These are phyloP conservation scores for Vigna reflexopilosa DNA, from an alignment of 306 rosid genomes.

Conservation along the genomic window DNA sequence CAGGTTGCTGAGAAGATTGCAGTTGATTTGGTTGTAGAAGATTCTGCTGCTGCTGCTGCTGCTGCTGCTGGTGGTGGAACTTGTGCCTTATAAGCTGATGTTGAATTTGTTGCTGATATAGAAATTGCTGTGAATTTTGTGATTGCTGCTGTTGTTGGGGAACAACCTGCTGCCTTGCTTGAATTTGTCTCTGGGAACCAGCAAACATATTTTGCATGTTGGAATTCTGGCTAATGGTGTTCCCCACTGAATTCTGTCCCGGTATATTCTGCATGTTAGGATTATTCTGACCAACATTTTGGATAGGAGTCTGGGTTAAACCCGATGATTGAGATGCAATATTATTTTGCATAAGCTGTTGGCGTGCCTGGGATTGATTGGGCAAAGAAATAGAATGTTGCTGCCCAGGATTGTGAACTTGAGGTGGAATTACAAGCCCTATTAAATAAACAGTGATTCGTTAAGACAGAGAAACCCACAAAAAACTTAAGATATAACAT, in stretches of 20 bases:
- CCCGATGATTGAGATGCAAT: constrained; percentile 64
- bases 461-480: constrained; percentile 20
- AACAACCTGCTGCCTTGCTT: constrained; percentile 81
- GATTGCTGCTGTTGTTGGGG: constrained; percentile 77
- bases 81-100: constrained; percentile 76
- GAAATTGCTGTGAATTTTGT: constrained; percentile 78
- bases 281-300: constrained; percentile 77
- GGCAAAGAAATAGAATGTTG: constrained; percentile 62
- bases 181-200: constrained; percentile 80
- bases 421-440: constrained; percentile 71
- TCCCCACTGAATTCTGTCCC: constrained; percentile 75
- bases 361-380: constrained; percentile 79
- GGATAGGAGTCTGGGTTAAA: constrained; percentile 67
- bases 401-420: constrained; percentile 75
- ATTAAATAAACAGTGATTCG: constrained; percentile 37
- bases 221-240: constrained; percentile 74
- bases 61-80: constrained; percentile 63
- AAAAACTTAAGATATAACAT: constrained; percentile 6
- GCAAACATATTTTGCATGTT: constrained; percentile 71
- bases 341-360: constrained; percentile 74
- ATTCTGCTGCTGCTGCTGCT: constrained; percentile 72
- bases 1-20: constrained; percentile 88
- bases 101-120: constrained; percentile 67
- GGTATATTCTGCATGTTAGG: constrained; percentile 71
- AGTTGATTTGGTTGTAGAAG: constrained; percentile 79